These are phyloP conservation scores for Cladophialophora carrionii DNA, from an alignment of 2,329 filamentous ascomycete genomes.

Conservation along the genomic window DNA sequence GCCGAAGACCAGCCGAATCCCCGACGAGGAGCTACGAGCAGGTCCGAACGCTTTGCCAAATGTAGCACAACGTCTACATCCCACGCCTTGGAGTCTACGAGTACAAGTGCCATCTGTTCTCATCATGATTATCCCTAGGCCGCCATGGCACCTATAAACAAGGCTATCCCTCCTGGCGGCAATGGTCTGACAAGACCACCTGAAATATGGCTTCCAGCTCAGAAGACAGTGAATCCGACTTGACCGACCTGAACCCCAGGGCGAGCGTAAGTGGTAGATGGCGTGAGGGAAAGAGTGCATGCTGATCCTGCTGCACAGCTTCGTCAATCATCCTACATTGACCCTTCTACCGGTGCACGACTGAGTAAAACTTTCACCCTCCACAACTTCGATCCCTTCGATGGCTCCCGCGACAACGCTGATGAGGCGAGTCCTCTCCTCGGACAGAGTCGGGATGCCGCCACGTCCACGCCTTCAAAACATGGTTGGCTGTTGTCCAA, in stretches of 20 bases:
- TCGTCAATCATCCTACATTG: constrained; percentile 82
- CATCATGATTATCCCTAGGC: not conserved
- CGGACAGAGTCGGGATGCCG: not conserved
- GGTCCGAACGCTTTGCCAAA: not conserved
- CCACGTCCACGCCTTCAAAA: not conserved
- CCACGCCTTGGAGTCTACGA: no score
- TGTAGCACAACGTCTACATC: constrained; percentile 6
- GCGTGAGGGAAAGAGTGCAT: not conserved
- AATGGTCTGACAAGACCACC: not conserved
- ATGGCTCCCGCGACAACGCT: constrained; percentile 26
- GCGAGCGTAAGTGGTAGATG: constrained; percentile 25
- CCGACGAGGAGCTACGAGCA: not conserved
- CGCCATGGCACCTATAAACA: not conserved
- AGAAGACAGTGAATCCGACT: not conserved
- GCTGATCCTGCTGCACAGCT: constrained; percentile 54
- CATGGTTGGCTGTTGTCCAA: constrained; percentile 17
- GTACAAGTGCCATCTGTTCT: not conserved
- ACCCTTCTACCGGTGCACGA: constrained; percentile 83
- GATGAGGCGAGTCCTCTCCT: constrained; percentile 30
- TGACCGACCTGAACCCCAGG: constrained; percentile 22
- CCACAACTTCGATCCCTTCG: constrained; percentile 55
- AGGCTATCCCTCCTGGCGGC: not conserved
- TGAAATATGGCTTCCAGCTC: not conserved
- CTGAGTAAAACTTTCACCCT: constrained; percentile 79
- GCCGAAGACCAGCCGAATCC: not conserved